Conservation (phyloP, 2,329 filamentous ascomycete species). For the Scedosporium minutisporum region DNA sequence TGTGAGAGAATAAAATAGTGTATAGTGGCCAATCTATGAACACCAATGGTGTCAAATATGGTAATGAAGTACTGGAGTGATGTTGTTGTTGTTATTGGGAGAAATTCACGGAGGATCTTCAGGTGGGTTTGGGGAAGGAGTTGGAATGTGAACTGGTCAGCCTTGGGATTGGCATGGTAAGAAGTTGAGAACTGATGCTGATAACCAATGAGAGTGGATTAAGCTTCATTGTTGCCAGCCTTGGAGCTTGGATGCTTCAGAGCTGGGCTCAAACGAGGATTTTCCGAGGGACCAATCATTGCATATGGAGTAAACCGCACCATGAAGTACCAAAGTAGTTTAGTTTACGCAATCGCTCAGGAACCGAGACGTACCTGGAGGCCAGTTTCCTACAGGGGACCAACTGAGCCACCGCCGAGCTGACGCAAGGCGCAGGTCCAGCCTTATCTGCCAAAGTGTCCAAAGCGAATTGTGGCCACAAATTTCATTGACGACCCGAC, state of each 20-base stretch:
- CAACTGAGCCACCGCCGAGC: neutral
- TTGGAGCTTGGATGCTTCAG: neutral
- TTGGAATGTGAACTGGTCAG: neutral
- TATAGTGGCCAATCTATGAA: no score
- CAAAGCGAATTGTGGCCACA: slow-evolving; percentile 6
- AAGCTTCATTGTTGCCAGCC: no score
- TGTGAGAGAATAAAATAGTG: neutral
- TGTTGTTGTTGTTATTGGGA: no score
- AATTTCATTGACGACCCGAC: neutral
- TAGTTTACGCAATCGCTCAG: no score
- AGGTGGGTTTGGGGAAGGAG: no score
- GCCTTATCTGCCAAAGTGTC: slow-evolving; percentile 1
- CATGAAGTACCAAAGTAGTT: neutral
- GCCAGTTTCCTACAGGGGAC: no score
- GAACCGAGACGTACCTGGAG: no score
- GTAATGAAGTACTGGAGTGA: no score
- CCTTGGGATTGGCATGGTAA: no score
- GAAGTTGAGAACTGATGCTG: no score
- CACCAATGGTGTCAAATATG: no score
- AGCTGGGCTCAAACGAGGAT: neutral
- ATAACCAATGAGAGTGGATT: neutral
- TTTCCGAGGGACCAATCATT: neutral
- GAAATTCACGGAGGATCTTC: no score
- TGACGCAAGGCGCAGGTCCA: neutral
- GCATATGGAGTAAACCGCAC: neutral